These are phyloP conservation scores for Backusella westeae DNA, from an alignment of 192 early-diverging fungal genomes.

Conservation along the genomic window DNA sequence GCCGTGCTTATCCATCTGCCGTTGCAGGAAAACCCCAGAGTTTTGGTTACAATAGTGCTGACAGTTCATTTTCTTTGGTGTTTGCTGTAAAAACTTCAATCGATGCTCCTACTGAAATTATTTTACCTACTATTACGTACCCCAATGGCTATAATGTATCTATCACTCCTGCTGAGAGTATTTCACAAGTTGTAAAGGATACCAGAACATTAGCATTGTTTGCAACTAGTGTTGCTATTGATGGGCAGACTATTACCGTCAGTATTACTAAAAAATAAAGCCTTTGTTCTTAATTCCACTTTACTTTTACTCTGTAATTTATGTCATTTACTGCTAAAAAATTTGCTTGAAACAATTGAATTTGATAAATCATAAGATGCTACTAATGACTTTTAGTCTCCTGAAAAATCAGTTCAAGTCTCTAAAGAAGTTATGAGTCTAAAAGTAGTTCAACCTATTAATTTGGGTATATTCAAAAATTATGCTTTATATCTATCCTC, in stretches of 20 bases:
- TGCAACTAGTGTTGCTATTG: background rate
- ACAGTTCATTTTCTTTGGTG: conserved; percentile 36
- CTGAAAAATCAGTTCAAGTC: too few relatives aligned
- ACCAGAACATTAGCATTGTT: background rate
- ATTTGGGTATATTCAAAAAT: too few relatives aligned
- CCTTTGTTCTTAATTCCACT: too few relatives aligned
- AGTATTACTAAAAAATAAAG: too few relatives aligned
- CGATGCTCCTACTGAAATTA: conserved; percentile 33
- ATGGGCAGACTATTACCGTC: background rate
- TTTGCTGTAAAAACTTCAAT: conserved; percentile 30
- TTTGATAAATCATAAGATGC: too few relatives aligned
- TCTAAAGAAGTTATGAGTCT: too few relatives aligned
- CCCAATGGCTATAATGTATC: background rate
- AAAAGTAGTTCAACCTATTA: too few relatives aligned
- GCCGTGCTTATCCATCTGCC: conserved; percentile 41
- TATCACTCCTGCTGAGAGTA: background rate
- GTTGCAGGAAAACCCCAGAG: conserved; percentile 37
- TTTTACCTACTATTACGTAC: background rate
- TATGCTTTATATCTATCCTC: too few relatives aligned
- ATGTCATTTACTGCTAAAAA: too few relatives aligned
- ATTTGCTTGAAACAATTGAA: too few relatives aligned
- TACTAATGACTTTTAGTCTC: too few relatives aligned
- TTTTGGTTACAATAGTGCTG: conserved; percentile 34
- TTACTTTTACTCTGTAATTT: too few relatives aligned
- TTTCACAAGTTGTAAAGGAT: background rate